Percentiles rank a stretch among this genome's conserved stretches.
Evolutionary conservation across 805 yeast species (phyloP).

Genomic region (Suhomyces canberraensis): DNA sequence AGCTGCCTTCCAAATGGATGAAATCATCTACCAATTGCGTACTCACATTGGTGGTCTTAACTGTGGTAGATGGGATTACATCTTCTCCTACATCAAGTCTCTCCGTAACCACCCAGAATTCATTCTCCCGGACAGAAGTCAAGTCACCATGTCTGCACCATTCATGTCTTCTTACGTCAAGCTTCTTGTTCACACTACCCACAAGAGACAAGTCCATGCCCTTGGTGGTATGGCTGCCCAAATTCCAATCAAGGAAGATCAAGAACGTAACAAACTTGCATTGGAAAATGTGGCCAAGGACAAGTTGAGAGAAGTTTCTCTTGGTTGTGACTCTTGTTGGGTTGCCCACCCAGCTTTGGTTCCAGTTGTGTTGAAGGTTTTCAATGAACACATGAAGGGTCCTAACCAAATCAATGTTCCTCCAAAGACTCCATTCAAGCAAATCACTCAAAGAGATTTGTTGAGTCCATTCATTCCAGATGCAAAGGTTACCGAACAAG

Average conservation of each 20-base stretch:
- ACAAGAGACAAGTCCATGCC: slow-evolving; percentile 76
- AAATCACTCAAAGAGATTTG: slow-evolving; percentile 57
- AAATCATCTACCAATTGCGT: slow-evolving; percentile 72
- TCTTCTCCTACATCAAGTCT: slow-evolving; percentile 75
- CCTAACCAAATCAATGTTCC: slow-evolving; percentile 70
- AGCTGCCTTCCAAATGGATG: slow-evolving; percentile 85
- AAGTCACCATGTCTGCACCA: slow-evolving; percentile 76
- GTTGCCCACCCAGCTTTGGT: slow-evolving; percentile 85
- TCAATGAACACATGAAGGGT: slow-evolving; percentile 75
- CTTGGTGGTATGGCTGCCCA: slow-evolving; percentile 93
- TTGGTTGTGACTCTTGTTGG: slow-evolving; percentile 89
- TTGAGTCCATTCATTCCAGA: slow-evolving; percentile 61
- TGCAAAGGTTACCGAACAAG: slow-evolving; percentile 64
- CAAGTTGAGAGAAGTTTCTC: slow-evolving; percentile 70
- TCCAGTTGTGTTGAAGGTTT: slow-evolving; percentile 66
- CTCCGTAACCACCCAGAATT: slow-evolving; percentile 65
- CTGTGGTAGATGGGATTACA: slow-evolving; percentile 90
- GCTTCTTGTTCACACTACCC: slow-evolving; percentile 69
- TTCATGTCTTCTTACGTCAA: slow-evolving; percentile 78
- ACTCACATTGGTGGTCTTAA: slow-evolving; percentile 77
- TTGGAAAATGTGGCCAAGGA: slow-evolving; percentile 72
- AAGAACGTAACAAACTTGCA: slow-evolving; percentile 59
- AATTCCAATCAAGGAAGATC: slow-evolving; percentile 74
- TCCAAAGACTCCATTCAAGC: slow-evolving; percentile 45
- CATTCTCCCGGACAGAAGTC: slow-evolving; percentile 75